Percentiles rank a stretch among this genome's conserved stretches.
Evolutionary conservation across 805 yeast species (phyloP).

Genomic region (Wickerhamomyces hampshirensis): DNA sequence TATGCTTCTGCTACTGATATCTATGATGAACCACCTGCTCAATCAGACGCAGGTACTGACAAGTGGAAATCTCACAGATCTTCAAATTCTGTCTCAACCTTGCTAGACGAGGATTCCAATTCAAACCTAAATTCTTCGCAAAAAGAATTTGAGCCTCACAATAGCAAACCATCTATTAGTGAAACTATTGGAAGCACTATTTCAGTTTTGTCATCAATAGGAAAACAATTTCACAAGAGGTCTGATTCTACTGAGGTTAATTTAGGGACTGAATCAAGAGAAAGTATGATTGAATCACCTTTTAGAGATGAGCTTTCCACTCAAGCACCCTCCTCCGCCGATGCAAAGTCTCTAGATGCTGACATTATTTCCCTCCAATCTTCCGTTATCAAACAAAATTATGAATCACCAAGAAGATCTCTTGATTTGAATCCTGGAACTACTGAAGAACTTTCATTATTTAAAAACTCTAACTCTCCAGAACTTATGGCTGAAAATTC

Average conservation of each 20-base stretch:
- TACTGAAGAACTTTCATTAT: constrained; percentile 10
- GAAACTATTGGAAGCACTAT: constrained; percentile 19
- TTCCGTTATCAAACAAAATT: constrained; percentile 1
- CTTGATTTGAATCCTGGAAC: not conserved
- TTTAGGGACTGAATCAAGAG: too few relatives aligned
- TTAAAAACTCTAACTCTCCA: constrained; percentile 8
- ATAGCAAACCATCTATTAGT: constrained; percentile 17
- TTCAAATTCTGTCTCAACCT: constrained; percentile 19
- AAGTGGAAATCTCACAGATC: constrained; percentile 10
- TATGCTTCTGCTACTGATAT: constrained; percentile 21
- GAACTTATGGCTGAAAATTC: constrained; percentile 2
- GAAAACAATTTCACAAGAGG: not conserved
- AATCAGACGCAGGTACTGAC: too few relatives aligned
- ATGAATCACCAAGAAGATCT: not conserved
- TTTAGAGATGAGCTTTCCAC: too few relatives aligned
- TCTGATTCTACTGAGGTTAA: not conserved
- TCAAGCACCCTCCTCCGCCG: too few relatives aligned
- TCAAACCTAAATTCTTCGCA: constrained; percentile 18
- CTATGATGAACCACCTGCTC: constrained; percentile 11
- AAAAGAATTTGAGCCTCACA: too few relatives aligned
- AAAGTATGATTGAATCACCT: too few relatives aligned
- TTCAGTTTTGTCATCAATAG: constrained; percentile 1
- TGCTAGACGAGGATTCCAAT: constrained; percentile 5
- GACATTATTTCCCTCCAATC: constrained; percentile 10
- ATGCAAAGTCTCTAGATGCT: too few relatives aligned